Conservation (phyloP, 495 filamentous ascomycete species). For the Aspergillus nanangensis region DNA sequence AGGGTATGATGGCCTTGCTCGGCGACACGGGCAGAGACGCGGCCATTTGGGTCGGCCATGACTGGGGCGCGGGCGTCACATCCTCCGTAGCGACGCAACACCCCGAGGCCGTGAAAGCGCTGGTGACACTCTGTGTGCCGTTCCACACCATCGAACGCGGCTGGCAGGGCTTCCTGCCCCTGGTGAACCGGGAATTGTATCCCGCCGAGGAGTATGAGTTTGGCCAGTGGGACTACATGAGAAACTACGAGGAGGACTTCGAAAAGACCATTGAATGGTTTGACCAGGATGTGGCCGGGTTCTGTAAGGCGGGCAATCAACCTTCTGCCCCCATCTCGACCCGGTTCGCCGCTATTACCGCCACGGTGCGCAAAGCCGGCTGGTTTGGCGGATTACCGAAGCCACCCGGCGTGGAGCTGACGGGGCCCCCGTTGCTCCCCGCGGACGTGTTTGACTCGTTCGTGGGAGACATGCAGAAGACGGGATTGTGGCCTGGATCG, state of each 20-base stretch:
- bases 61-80: conserved; percentile 6
- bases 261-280: not conserved
- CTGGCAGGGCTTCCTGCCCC: conserved; percentile 2
- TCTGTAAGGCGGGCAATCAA: conserved; percentile 2
- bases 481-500: conserved; percentile 5
- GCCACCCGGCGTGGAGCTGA: conserved; percentile 1
- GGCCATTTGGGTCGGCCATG: conserved; percentile 5
- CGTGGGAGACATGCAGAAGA: conserved; percentile 3
- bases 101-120: conserved; percentile 1
- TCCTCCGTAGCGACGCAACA: conserved; percentile 2
- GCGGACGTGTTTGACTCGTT: conserved; percentile 4
- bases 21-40: not conserved
- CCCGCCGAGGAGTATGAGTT: conserved; percentile 3
- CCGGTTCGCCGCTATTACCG: not conserved
- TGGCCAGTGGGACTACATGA: conserved; percentile 7
- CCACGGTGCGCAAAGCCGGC: not conserved
- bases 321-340: not conserved
- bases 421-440: not conserved
- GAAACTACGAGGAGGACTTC: conserved; percentile 3
- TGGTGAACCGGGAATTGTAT: conserved; percentile 1
- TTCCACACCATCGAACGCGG: conserved; percentile 1
- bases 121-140: conserved; percentile 2
- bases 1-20: conserved; percentile 4
- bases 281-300: not conserved
- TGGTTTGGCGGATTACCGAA: not conserved